Base-by-base conservation (phyloP, 2,329 filamentous ascomycete genomes). In the Neonectria coccinea region DNA sequence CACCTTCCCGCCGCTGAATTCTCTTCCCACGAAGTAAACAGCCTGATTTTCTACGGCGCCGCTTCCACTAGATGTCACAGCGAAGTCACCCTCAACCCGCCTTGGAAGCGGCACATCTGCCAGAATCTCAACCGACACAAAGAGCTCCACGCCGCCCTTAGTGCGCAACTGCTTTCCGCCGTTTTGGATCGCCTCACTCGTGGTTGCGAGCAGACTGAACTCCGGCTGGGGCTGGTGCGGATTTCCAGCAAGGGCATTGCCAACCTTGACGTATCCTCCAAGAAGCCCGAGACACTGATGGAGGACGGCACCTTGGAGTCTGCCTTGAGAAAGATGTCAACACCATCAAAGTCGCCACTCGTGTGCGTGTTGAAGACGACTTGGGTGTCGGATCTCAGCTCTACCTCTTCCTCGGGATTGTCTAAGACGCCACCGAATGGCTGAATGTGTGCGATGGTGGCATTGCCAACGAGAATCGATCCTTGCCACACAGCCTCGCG, bases 401-500 rank as follows among this genome's bases (percentile, higher is more conserved):
- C 53, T 9, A 75, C 42, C 0, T 39, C 54, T 20, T 73, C 72
- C 41, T 75, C 72, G 0, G 71, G 68, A 4, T 67, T 70, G 55
- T 76, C 60, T 1, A 56, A 5, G 5, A 74, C 65, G 9, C 72
- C 72, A 8, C 75, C 76, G 42, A 77, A 74, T 1, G 73, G 66
- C 39, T 71, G 45, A 0, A 73, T 36, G 12, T 48, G 48, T 11
- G 60, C 56, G 20, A 76, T 71, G 1, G 47, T 36, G 2, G 69
- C 65, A 1, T 65, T 72, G 0, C 58, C 5, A 3, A 76, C 44
- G 5, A 70, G 52, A 8, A 78, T 74, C 3, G 66, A 69, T 0
- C 76, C 76, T 9, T 74, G 63, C 77, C 76, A 78, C 2, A 75
- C 72, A 8, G 76, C 75, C 47, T 78, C 76, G 2, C 76, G 67